These are phyloP conservation scores for Podospora bellae-mahoneyi DNA, from an alignment of 495 filamentous ascomycete species.

Conservation along the genomic window DNA sequence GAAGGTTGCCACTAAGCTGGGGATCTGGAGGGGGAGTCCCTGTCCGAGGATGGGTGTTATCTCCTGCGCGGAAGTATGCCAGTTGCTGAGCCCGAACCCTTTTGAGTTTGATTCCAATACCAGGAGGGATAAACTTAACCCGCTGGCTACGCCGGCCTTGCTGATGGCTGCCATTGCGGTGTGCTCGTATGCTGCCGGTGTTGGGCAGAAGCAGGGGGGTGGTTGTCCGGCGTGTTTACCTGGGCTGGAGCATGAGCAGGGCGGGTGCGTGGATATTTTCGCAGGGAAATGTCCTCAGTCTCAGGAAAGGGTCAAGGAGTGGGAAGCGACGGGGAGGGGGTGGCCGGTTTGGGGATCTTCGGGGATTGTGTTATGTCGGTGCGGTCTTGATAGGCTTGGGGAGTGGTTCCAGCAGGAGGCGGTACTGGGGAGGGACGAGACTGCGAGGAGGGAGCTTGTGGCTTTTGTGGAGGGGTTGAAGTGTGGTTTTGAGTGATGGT, in stretches of 20 bases:
- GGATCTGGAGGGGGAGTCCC: conserved; percentile 24
- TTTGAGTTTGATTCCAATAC: not conserved
- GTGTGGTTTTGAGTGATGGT: not conserved
- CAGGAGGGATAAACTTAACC: conserved; percentile 20
- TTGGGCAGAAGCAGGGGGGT: conserved; percentile 6
- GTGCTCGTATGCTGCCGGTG: conserved; percentile 28
- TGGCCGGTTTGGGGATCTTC: conserved; percentile 29
- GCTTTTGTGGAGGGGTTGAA: conserved; percentile 8
- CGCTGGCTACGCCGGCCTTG: conserved; percentile 27
- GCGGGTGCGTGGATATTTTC: conserved; percentile 24
- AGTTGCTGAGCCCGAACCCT: conserved; percentile 16
- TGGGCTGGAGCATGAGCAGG: conserved; percentile 6
- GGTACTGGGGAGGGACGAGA: conserved; percentile 25
- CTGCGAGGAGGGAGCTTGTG: conserved; percentile 31
- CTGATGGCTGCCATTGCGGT: conserved; percentile 34
- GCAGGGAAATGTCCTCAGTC: conserved; percentile 20
- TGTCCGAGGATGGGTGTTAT: conserved; percentile 26
- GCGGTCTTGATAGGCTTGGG: conserved; percentile 25
- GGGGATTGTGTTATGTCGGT: conserved; percentile 29
- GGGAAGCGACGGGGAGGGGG: conserved; percentile 24
- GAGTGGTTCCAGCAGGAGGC: conserved; percentile 27
- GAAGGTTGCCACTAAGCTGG: conserved; percentile 25
- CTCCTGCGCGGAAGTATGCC: conserved; percentile 30
- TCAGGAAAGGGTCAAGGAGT: conserved; percentile 15
- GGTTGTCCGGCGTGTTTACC: conserved; percentile 27